Evolutionary conservation across 148 eudicot genomes (phyloP), one percentile per base, ranked within the genome.

Genomic region (Rhododendron mucronatum): DNA sequence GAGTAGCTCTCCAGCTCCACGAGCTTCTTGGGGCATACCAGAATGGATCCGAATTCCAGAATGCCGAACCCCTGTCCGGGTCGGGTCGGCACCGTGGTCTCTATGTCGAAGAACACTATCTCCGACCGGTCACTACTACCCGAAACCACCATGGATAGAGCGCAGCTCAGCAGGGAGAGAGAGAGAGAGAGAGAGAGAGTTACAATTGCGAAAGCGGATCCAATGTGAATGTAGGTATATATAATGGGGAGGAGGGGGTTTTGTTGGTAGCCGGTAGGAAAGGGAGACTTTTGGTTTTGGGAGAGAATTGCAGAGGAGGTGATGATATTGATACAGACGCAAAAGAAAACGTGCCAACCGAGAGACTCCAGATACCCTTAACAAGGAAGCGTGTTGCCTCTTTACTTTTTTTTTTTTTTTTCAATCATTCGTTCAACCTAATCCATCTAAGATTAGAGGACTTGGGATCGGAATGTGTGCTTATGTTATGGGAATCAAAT

Each of bases 51-150:
- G 85, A 97, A 97, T 89, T 97, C 99, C 51, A 97, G 87, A 5
- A 97, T 79, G 0, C 92, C 91, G 82, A 83, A 90, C 0, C 91
- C 82, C 85, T 92, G 92, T 1, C 98, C 98, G 21, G 86, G 6
- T 57, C 92, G 89, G n/a, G 87, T 84, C 5, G 99, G 99, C 0
- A 97, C 86, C 0, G 96, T 97, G 0, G 99, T 97, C 87, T 97
- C 99, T 73, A 97, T 86, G 69, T 97, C 99, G 92, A 97, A 97
- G 85, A 97, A 97, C 0, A 86, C 95, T 53, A 97, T 93, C 87
- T 94, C 97, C 8, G 95, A 87, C 23, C 90, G 84, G 26, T 93
- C 94, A 14, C 48, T 76, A 20, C 51, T 76, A 14, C 51, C 78
- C 23, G 86, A 82, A 74, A 82, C 79, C 89, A 59, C 16, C 61